Conservation (phyloP, 805 yeast species). For the Candida parachauliodes region DNA sequence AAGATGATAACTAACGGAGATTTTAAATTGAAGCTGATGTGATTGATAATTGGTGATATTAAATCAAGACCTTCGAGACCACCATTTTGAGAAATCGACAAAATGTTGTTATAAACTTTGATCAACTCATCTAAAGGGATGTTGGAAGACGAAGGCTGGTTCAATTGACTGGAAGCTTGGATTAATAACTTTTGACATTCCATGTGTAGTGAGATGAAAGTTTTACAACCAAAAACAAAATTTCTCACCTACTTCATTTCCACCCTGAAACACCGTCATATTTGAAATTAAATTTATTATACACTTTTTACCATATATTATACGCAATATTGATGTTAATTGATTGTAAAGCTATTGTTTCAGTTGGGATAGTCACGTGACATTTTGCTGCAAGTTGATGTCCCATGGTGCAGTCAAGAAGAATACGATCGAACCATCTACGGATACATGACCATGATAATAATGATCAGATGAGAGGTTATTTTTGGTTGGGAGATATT, state of each 20-base stretch:
- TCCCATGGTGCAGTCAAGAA: not conserved
- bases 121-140: constrained; percentile 4
- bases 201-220: not conserved
- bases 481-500: no score
- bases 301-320: no score
- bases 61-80: constrained; percentile 2
- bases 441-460: not conserved
- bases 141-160: not conserved
- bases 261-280: no score
- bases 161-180: not conserved
- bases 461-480: no score
- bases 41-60: not conserved
- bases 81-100: not conserved
- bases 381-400: not conserved
- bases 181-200: not conserved
- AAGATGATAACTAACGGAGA: not conserved
- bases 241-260: no score
- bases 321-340: no score
- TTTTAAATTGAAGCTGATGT: not conserved
- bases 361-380: not conserved
- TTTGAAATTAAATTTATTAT: no score
- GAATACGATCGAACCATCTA: not conserved
- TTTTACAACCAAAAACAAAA: constrained; percentile 1
- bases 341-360: no score
- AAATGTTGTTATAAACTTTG: not conserved